These are phyloP conservation scores for Laetiporus sulphureus DNA, from an alignment of 1,284 basidiomycete genomes.

Conservation along the genomic window DNA sequence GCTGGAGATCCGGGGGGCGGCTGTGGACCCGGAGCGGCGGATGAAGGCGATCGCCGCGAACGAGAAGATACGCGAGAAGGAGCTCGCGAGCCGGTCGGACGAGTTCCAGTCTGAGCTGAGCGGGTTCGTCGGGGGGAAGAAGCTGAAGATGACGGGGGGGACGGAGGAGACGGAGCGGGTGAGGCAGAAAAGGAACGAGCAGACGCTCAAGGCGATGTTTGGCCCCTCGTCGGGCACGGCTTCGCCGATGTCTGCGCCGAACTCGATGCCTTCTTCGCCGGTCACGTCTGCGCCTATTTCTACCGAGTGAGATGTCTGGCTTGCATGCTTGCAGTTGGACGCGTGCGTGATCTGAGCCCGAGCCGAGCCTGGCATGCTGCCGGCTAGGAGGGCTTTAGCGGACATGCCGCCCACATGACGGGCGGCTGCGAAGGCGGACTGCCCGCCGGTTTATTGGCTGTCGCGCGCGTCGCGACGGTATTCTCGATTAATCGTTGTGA, in stretches of 20 bases:
- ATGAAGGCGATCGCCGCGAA: conserved; percentile 88
- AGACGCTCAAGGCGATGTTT: conserved; percentile 86
- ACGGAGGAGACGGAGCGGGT: conserved; percentile 87
- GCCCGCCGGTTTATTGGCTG: too few species aligned
- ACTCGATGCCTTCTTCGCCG: not conserved
- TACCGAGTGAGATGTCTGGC: too few species aligned
- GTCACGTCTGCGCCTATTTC: not conserved
- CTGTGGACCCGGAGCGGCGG: conserved; percentile 76
- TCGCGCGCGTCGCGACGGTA: too few species aligned
- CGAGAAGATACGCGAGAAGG: conserved; percentile 72
- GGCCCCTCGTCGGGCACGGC: conserved; percentile 19
- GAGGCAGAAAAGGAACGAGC: conserved; percentile 76
- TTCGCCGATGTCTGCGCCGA: not conserved
- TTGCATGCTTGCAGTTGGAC: too few species aligned
- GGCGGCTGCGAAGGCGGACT: too few species aligned
- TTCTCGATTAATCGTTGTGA: too few species aligned
- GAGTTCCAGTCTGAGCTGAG: conserved; percentile 79
- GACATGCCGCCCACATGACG: too few species aligned
- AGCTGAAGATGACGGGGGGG: conserved; percentile 90
- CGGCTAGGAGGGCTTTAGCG: too few species aligned
- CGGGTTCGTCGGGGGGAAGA: conserved; percentile 80
- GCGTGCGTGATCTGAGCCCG: too few species aligned
- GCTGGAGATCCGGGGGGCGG: conserved; percentile 79
- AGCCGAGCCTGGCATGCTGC: too few species aligned
- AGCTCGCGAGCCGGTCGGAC: conserved; percentile 61